phyloP scores from a whole-genome alignment of 1,284 basidiomycete species.

The Trichosporon faecale region DNA sequence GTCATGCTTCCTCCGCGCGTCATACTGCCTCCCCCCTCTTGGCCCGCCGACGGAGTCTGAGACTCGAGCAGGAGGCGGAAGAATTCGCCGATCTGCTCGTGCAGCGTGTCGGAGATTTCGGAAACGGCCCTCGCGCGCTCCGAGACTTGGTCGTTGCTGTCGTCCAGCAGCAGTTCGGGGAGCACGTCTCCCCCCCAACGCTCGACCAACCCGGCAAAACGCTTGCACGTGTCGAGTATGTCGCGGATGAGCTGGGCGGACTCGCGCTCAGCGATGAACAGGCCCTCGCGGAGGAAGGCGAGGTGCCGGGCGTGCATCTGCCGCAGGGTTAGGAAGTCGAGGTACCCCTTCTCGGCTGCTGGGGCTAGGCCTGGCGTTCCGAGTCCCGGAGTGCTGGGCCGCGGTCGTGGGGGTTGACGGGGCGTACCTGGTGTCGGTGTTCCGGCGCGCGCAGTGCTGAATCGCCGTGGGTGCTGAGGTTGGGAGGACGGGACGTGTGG shows the following conservation, averaged over 20 bases:
- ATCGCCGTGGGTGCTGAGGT: neutral
- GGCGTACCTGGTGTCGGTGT: neutral
- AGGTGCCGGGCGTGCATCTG: slow-evolving; percentile 74
- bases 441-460: neutral
- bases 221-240: slow-evolving; percentile 75
- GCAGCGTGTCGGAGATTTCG: slow-evolving; percentile 66
- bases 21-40: neutral
- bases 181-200: slow-evolving; percentile 89
- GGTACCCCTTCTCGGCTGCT: slow-evolving; percentile 32
- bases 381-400: neutral
- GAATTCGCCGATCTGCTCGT: slow-evolving; percentile 73
- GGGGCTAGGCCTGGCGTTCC: neutral
- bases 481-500: no score
- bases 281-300: slow-evolving; percentile 72
- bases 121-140: slow-evolving; percentile 53
- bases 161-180: slow-evolving; percentile 68
- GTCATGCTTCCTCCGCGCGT: slow-evolving; percentile 25
- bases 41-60: slow-evolving; percentile 58
- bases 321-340: slow-evolving; percentile 82
- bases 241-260: slow-evolving; percentile 64
- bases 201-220: slow-evolving; percentile 77
- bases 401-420: neutral
- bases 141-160: slow-evolving; percentile 59
- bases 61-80: slow-evolving; percentile 64
- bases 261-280: slow-evolving; percentile 66